Percentiles rank a stretch among this genome's conserved stretches.
Evolutionary conservation across 1,284 basidiomycete genomes (phyloP).

Genomic region (Phylloporus sp.): DNA sequence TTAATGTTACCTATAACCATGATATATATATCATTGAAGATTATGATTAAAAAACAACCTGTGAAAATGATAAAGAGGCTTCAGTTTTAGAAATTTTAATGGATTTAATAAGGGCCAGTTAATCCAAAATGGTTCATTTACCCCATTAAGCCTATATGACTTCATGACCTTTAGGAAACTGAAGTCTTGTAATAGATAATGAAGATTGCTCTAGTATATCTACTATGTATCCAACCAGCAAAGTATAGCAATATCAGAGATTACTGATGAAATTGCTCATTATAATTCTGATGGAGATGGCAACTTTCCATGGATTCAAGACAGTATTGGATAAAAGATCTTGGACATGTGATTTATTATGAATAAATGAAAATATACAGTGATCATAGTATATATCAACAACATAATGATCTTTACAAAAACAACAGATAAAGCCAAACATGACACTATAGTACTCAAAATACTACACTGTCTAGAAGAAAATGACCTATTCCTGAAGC

Average conservation of each 20-base stretch:
- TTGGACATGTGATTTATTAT: neutral
- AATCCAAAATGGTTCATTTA: neutral
- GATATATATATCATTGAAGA: no score
- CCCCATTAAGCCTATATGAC: neutral
- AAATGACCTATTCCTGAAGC: no score
- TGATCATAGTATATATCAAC: no score
- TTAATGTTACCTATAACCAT: no score
- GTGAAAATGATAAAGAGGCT: no score
- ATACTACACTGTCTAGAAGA: no score
- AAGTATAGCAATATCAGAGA: neutral
- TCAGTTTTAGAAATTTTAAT: neutral
- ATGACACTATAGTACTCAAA: no score
- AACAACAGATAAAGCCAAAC: no score
- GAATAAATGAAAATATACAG: no score
- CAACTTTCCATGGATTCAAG: neutral
- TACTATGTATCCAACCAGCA: neutral
- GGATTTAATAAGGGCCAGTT: neutral
- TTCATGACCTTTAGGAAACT: neutral
- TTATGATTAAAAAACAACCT: no score
- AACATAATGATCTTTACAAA: no score
- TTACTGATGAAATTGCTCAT: neutral
- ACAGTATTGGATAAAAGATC: neutral
- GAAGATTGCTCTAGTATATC: no score
- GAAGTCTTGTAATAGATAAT: neutral
- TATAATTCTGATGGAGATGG: neutral